A percentile compares a stretch with the other conserved stretches of the same genome.
Conservation (phyloP, 1,139 yeast species). For the Kurtzmaniella natalensis region DNA sequence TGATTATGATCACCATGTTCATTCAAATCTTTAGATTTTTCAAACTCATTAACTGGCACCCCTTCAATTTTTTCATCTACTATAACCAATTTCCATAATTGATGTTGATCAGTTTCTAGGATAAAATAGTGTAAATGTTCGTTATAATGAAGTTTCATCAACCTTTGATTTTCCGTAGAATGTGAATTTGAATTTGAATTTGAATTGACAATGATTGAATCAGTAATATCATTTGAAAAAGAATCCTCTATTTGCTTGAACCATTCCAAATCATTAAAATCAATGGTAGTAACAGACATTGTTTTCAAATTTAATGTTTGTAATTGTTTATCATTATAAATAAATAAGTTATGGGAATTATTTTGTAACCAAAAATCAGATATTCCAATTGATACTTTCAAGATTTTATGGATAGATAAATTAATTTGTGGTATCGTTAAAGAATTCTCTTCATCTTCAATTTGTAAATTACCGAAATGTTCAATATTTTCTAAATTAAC, state of each 20-base stretch:
- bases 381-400: slow-evolving; percentile 34
- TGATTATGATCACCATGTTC: too few species aligned
- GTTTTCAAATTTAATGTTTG: slow-evolving; percentile 35
- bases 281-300: slow-evolving; percentile 27
- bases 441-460: slow-evolving; percentile 31
- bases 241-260: slow-evolving; percentile 11
- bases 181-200: too few species aligned
- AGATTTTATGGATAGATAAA: slow-evolving; percentile 27
- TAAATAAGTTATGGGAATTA: slow-evolving; percentile 35
- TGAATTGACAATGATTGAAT: too few species aligned
- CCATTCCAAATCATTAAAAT: slow-evolving; percentile 29
- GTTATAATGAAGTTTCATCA: slow-evolving; percentile 14
- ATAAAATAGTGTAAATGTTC: slow-evolving; percentile 25
- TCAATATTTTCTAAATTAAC: slow-evolving; percentile 37
- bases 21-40: background rate
- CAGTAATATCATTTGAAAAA: background rate
- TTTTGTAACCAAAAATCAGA: slow-evolving; percentile 34
- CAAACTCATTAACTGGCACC: slow-evolving; percentile 2
- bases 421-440: slow-evolving; percentile 25
- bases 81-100: slow-evolving; percentile 27
- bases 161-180: background rate
- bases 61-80: slow-evolving; percentile 1
- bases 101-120: slow-evolving; percentile 12
- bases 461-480: slow-evolving; percentile 24
- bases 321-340: slow-evolving; percentile 23